Percentiles rank a stretch among this genome's conserved stretches.
Evolutionary conservation across 1,139 yeast species (phyloP).

Genomic region (Lodderomyces beijingensis): DNA sequence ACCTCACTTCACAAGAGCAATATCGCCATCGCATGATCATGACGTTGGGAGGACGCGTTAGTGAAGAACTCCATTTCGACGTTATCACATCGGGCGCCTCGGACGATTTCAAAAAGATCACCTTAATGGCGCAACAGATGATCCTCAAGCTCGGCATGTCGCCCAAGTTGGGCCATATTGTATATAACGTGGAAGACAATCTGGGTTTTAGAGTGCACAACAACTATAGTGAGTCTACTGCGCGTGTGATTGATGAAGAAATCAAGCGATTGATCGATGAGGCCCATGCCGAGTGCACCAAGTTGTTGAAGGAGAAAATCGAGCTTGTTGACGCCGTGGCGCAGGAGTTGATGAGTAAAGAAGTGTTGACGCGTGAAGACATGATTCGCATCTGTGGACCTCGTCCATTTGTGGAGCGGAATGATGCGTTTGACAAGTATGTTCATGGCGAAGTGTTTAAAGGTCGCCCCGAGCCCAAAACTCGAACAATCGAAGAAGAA

Average conservation of each 20-base stretch:
- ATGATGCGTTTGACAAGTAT: conserved; percentile 78
- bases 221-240: conserved; percentile 68
- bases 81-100: conserved; percentile 82
- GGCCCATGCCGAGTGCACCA: conserved; percentile 48
- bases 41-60: conserved; percentile 78
- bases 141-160: conserved; percentile 77
- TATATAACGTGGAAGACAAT: conserved; percentile 42
- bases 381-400: conserved; percentile 72
- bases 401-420: conserved; percentile 72
- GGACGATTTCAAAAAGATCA: conserved; percentile 76
- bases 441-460: conserved; percentile 47
- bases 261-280: conserved; percentile 58
- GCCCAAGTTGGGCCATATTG: conserved; percentile 59
- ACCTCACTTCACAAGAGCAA: conserved; percentile 61
- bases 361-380: conserved; percentile 76
- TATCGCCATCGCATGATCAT: conserved; percentile 71
- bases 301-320: conserved; percentile 52
- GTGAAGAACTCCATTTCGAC: conserved; percentile 70
- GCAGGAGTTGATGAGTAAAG: conserved; percentile 60
- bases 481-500: conserved; percentile 1
- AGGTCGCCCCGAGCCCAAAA: conserved; percentile 19
- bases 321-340: conserved; percentile 68
- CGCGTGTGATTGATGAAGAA: conserved; percentile 61
- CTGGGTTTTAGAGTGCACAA: conserved; percentile 56
- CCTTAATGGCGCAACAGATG: conserved; percentile 75